Evolutionary conservation across 1,139 yeast species (phyloP).

Genomic region (Tardiomyces digboiensis): DNA sequence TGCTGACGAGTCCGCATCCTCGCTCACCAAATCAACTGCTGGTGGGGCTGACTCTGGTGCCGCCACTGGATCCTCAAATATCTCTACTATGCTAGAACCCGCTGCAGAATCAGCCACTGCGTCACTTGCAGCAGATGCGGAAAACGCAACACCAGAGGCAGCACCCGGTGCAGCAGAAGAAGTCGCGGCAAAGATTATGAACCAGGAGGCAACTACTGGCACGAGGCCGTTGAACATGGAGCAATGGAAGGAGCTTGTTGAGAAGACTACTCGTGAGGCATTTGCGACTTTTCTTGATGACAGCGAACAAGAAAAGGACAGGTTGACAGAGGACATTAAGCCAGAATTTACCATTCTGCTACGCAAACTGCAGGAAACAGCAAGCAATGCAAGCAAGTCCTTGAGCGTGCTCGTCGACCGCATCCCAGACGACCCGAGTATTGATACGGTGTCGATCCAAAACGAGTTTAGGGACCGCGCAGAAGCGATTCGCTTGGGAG

Average conservation of each 20-base stretch:
- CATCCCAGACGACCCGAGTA: background rate
- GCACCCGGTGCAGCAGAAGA: slow-evolving; percentile 1
- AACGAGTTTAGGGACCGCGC: slow-evolving; percentile 19
- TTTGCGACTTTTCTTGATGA: slow-evolving; percentile 22
- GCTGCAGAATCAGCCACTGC: slow-evolving; percentile 1
- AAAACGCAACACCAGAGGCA: slow-evolving; percentile 1
- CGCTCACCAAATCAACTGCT: background rate
- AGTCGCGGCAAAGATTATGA: slow-evolving; percentile 4
- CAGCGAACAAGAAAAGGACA: slow-evolving; percentile 21
- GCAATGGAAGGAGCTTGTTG: slow-evolving; percentile 21
- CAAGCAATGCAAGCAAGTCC: background rate
- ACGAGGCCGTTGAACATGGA: slow-evolving; percentile 3
- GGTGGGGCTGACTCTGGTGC: background rate
- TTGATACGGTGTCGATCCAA: background rate
- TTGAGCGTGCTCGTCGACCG: background rate
- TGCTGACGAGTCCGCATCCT: background rate
- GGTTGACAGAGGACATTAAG: slow-evolving; percentile 12
- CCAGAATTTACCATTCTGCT: slow-evolving; percentile 19
- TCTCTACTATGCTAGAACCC: background rate
- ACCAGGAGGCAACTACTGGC: slow-evolving; percentile 3
- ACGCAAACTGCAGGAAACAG: slow-evolving; percentile 12
- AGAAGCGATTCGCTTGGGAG: slow-evolving; percentile 19
- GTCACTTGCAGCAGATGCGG: slow-evolving; percentile 1
- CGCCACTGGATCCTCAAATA: background rate
- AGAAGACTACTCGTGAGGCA: slow-evolving; percentile 21